Conservation (phyloP, 2,329 filamentous ascomycete species). For the Colletotrichum ledebouriae region DNA sequence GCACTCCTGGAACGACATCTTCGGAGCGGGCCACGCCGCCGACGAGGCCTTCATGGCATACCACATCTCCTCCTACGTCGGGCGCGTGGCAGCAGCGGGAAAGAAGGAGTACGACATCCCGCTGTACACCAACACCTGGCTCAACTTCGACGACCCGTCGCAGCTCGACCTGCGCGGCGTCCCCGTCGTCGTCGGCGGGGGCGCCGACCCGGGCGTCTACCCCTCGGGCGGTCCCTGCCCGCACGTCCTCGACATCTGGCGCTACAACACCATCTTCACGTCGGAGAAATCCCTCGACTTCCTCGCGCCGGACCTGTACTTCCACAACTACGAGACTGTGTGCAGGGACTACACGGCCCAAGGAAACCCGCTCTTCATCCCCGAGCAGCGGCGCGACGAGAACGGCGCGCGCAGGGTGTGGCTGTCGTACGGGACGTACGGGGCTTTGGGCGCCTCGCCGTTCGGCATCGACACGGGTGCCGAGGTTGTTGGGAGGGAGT, state of each 20-base stretch:
- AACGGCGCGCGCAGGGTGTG: constrained; percentile 58
- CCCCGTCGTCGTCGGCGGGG: constrained; percentile 53
- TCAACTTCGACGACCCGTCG: constrained; percentile 51
- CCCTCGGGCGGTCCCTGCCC: constrained; percentile 53
- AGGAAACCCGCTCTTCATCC: constrained; percentile 63
- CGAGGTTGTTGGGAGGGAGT: constrained; percentile 49
- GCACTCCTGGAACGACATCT: constrained; percentile 51
- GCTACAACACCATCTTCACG: constrained; percentile 49
- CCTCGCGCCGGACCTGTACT: constrained; percentile 62
- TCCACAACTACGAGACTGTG: constrained; percentile 60
- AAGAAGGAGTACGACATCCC: constrained; percentile 52
- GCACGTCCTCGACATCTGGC: constrained; percentile 56
- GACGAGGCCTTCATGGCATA: constrained; percentile 56
- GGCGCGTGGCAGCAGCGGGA: constrained; percentile 52
- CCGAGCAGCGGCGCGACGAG: constrained; percentile 64
- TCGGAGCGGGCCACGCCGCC: constrained; percentile 48
- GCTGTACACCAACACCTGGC: constrained; percentile 54
- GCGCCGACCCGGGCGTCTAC: constrained; percentile 52
- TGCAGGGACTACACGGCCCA: constrained; percentile 60
- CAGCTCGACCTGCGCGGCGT: constrained; percentile 51
- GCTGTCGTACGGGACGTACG: constrained; percentile 56
- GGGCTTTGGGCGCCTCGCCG: constrained; percentile 54
- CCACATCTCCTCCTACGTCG: constrained; percentile 51
- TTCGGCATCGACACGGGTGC: constrained; percentile 57
- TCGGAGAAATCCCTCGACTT: constrained; percentile 56